phyloP scores from a whole-genome alignment of 805 yeast species.

The Kuraishia hungarica region DNA sequence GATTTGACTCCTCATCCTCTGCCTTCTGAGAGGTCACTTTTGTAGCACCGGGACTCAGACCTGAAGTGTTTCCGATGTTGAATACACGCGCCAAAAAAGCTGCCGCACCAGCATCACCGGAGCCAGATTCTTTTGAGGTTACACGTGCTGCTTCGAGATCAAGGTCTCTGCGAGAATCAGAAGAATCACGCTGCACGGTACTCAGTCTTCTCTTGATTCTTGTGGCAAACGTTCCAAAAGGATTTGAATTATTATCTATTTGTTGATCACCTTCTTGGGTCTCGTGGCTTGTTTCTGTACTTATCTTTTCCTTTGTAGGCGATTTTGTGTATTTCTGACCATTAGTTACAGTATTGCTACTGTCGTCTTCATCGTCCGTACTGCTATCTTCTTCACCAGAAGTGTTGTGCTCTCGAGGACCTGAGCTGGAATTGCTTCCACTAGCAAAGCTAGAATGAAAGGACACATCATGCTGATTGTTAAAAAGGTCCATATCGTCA shows the following conservation, averaged over 20 bases:
- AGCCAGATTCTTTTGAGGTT: not conserved
- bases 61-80: conserved; percentile 1
- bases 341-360: not conserved
- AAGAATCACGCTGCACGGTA: not conserved
- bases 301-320: not conserved
- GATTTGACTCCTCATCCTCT: conserved; percentile 1
- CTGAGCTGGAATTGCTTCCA: not conserved
- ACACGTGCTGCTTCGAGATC: not conserved
- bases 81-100: not conserved
- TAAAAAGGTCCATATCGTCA: not conserved
- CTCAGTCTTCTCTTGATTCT: not conserved
- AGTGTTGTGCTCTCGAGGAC: not conserved
- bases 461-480: not conserved
- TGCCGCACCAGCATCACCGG: not conserved
- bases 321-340: not conserved
- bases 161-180: not conserved
- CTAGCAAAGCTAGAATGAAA: not conserved
- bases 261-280: not conserved
- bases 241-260: not conserved
- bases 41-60: conserved; percentile 4
- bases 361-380: not conserved
- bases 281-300: not conserved
- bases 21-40: not conserved
- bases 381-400: not conserved
- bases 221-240: not conserved